Percentiles rank a stretch among this genome's conserved stretches.
phyloP scores from a whole-genome alignment of 176 grass and related monocot species.

The Raddia distichophylla region DNA sequence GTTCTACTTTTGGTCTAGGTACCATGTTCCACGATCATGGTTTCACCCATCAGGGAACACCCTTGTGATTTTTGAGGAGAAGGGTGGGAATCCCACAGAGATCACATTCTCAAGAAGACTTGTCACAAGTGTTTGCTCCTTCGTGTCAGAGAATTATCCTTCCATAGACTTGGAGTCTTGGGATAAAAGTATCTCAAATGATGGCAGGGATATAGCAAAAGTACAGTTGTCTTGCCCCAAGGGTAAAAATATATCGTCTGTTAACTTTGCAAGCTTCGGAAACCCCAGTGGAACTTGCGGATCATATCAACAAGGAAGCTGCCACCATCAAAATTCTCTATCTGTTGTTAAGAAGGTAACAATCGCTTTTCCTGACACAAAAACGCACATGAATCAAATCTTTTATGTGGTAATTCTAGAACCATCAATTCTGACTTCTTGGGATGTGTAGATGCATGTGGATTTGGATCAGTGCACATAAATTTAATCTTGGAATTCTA shows the following conservation, averaged over 20 bases:
- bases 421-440: conserved; percentile 34
- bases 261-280: conserved; percentile 86
- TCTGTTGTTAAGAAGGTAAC: conserved; percentile 82
- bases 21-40: conserved; percentile 92
- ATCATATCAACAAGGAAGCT: conserved; percentile 69
- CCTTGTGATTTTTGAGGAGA: conserved; percentile 91
- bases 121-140: conserved; percentile 55
- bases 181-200: conserved; percentile 37
- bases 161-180: conserved; percentile 56
- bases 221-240: conserved; percentile 66
- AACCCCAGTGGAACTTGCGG: conserved; percentile 78
- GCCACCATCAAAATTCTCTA: conserved; percentile 64
- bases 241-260: conserved; percentile 61
- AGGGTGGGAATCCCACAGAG: conserved; percentile 81
- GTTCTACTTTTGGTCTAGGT: conserved; percentile 60
- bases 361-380: conserved; percentile 11
- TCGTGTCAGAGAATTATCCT: conserved; percentile 75
- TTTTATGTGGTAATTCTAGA: not conserved
- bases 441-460: conserved; percentile 43
- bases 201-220: conserved; percentile 28
- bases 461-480: conserved; percentile 48
- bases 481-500: conserved; percentile 48
- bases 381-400: conserved; percentile 29
- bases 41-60: conserved; percentile 82
- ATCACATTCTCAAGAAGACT: conserved; percentile 78